A percentile compares a stretch with the other conserved stretches of the same genome.
Conservation (phyloP, 345 rosid genomes). For the Acer saccharum region DNA sequence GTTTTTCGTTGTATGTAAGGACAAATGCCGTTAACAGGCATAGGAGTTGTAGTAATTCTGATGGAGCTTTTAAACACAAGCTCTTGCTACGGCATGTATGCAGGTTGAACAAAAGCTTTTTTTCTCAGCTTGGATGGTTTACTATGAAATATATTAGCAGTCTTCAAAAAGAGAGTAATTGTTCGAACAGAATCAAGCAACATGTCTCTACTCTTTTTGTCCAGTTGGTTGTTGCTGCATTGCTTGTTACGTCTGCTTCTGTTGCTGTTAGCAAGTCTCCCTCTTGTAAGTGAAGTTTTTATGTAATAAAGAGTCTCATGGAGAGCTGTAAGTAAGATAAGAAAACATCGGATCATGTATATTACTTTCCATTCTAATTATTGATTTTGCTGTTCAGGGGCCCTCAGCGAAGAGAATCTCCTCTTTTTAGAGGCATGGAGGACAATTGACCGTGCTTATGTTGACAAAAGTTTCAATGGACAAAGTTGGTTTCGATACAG, state of each 20-base stretch:
- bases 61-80: slow-evolving; percentile 5
- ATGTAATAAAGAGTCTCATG: neutral
- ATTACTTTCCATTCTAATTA: slow-evolving; percentile 1
- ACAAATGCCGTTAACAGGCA: slow-evolving; percentile 8
- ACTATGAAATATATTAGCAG: slow-evolving; percentile 22
- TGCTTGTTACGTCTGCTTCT: slow-evolving; percentile 68
- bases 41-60: slow-evolving; percentile 26
- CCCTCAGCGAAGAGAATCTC: slow-evolving; percentile 80
- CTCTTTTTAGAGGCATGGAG: slow-evolving; percentile 97
- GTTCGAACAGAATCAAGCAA: slow-evolving; percentile 40
- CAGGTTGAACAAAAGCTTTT: slow-evolving; percentile 14
- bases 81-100: slow-evolving; percentile 10
- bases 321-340: too few species aligned
- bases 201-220: slow-evolving; percentile 44
- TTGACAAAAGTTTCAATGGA: slow-evolving; percentile 90
- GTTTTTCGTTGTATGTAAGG: slow-evolving; percentile 16
- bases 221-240: slow-evolving; percentile 43
- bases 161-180: slow-evolving; percentile 22
- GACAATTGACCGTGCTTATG: slow-evolving; percentile 87
- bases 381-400: slow-evolving; percentile 48
- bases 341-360: neutral
- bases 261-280: slow-evolving; percentile 48
- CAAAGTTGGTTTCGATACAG: slow-evolving; percentile 98
- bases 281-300: slow-evolving; percentile 56
- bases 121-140: slow-evolving; percentile 27